Evolutionary conservation across 2,329 filamentous ascomycete species (phyloP).

Genomic region (Sclerotinia trifoliorum): DNA sequence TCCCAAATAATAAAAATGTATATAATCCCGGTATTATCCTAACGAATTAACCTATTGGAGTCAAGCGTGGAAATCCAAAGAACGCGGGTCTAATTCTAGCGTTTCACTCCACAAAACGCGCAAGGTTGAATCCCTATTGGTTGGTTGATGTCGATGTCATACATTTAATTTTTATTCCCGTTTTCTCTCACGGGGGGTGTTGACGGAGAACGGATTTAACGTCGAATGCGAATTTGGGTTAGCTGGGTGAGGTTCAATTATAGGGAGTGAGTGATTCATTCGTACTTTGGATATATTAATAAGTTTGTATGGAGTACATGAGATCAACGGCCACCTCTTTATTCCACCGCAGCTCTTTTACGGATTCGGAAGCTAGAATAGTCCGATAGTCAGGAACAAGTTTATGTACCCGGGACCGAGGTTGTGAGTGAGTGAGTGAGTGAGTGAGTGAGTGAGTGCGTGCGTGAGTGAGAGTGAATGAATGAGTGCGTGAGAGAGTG

Average conservation of each 20-base stretch:
- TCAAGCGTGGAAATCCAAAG: background rate
- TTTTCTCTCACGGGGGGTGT: background rate
- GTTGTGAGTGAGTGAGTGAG: too few species aligned
- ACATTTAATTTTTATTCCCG: background rate
- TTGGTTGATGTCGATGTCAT: background rate
- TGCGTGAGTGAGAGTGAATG: too few species aligned
- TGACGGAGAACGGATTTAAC: background rate
- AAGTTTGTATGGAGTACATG: background rate
- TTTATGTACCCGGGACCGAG: too few species aligned
- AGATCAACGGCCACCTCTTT: background rate
- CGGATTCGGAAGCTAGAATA: background rate
- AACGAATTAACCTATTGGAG: background rate
- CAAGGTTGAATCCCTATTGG: background rate
- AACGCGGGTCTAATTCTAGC: constrained; percentile 20
- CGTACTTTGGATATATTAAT: too few species aligned
- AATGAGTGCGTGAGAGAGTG: too few species aligned
- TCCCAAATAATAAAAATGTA: background rate
- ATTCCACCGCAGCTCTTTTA: too few species aligned
- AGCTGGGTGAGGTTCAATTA: too few species aligned
- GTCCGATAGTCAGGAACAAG: background rate
- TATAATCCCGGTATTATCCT: constrained; percentile 11
- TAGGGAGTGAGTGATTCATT: too few species aligned
- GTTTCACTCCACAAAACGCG: background rate
- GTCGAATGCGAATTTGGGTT: too few species aligned
- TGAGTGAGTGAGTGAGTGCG: too few species aligned